These are phyloP conservation scores for Usnea hakonensis DNA, from an alignment of 495 filamentous ascomycete genomes.

Conservation along the genomic window DNA sequence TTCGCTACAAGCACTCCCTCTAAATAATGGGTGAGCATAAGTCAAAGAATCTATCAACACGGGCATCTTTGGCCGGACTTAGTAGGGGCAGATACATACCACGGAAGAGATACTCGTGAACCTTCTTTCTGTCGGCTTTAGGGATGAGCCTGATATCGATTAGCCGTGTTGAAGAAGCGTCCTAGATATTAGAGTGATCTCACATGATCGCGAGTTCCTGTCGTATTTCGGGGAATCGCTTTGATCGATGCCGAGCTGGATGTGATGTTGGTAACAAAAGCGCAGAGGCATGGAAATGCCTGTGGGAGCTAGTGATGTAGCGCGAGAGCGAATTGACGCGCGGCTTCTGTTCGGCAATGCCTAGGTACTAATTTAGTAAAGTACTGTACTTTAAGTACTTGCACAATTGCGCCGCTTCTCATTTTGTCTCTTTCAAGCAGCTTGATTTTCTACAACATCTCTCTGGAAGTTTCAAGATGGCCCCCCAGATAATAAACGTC, in stretches of 20 bases:
- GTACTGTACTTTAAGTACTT: no score
- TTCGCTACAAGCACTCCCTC: conserved; percentile 99
- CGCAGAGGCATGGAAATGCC: not conserved
- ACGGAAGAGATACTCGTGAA: conserved; percentile 99
- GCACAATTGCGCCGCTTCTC: not conserved
- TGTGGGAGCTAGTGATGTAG: not conserved
- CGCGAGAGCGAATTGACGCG: not conserved
- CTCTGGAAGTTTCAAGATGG: conserved; percentile 27
- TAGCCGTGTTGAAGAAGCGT: not conserved
- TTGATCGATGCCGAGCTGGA: conserved; percentile 31
- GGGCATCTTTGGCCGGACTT: not conserved
- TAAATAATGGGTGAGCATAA: conserved; percentile 30
- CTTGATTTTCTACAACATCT: not conserved
- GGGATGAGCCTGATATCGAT: conserved; percentile 74
- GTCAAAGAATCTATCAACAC: conserved; percentile 2
- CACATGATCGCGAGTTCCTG: conserved; percentile 56
- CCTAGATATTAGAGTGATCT: conserved; percentile 16
- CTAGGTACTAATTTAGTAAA: conserved; percentile 1
- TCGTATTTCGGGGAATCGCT: conserved; percentile 53
- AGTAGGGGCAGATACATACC: conserved; percentile 45
- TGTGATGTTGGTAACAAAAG: not conserved
- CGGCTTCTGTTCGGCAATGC: not conserved
- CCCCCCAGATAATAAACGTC: conserved; percentile 58
- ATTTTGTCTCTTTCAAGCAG: not conserved
- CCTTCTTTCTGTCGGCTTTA: conserved; percentile 99